Evolutionary conservation across 495 filamentous ascomycete species (phyloP), one percentile per base, ranked within the genome.

Genomic region (Penicillium canariense): DNA sequence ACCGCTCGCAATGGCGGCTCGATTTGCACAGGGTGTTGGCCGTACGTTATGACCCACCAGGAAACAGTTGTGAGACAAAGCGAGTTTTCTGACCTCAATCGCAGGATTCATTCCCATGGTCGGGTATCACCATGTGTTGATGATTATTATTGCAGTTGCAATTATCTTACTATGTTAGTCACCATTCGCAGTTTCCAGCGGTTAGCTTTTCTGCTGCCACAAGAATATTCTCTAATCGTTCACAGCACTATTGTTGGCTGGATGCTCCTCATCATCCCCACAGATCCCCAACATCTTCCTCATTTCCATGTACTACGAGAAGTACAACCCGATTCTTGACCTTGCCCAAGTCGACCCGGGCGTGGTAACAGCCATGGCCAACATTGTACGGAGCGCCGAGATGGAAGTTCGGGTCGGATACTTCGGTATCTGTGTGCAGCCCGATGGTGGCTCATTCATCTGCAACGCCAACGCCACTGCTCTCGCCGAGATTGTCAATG

Each of bases 51-150:
- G 28, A 27, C 15, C 31, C 14, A 14, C 9, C 23, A 39, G 0
- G 32, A 1, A 25, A 20, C 1, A 6, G 5, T 15, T 7, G 11
- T 14, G 30, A 48, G 9, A 26, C 11, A 11, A 5, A 18, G 28
- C 15, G 10, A 46, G 20, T 26, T 28, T 5, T 39, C 50, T 53
- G 17, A 53, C 38, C 3, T 6, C 5, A 6, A 18, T n/a, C 30
- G 15, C 61, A 96, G 91, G 90, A 63, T 84, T 93, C 65, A 81
- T 97, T 75, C 93, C 94, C 54, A 90, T 96, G 75, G 84, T 99
- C 55, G 94, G 95, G 56, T 99, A 97, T 73, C 94, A 99, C 74
- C 94, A 99, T 83, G 88, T 97, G 42, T 80, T 99, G 60, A 97
- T 99, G 94, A 88, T 97, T 60, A 74, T 99, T 47, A 96, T 98